These are phyloP conservation scores for Samsoniella hepiali DNA, from an alignment of 2,329 filamentous ascomycete species.

Conservation along the genomic window DNA sequence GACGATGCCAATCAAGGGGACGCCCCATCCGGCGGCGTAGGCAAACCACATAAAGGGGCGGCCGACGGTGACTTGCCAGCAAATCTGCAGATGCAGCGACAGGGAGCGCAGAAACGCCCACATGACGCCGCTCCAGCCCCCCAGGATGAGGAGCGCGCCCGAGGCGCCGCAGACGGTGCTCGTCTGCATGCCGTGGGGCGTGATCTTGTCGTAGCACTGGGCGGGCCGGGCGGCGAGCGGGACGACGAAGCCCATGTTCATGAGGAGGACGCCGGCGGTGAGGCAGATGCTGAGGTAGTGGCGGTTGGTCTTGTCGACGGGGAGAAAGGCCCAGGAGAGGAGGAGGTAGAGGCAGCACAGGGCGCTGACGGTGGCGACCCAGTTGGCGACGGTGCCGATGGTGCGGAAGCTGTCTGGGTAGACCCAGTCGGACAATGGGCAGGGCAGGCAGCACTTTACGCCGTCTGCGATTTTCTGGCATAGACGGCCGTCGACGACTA, in stretches of 20 bases:
- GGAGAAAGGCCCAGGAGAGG: slow-evolving; percentile 73
- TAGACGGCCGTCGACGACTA: slow-evolving; percentile 56
- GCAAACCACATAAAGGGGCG: slow-evolving; percentile 85
- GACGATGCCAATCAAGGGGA: slow-evolving; percentile 72
- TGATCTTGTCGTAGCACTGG: slow-evolving; percentile 86
- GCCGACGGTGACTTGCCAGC: slow-evolving; percentile 91
- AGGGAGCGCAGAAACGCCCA: slow-evolving; percentile 91
- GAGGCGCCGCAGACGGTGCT: slow-evolving; percentile 82
- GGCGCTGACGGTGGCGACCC: slow-evolving; percentile 74
- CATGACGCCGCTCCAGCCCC: slow-evolving; percentile 78
- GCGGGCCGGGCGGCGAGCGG: slow-evolving; percentile 75
- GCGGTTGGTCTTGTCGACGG: slow-evolving; percentile 82
- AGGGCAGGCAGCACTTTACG: slow-evolving; percentile 80
- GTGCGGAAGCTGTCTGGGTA: slow-evolving; percentile 58
- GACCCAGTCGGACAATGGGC: slow-evolving; percentile 77
- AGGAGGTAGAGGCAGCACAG: slow-evolving; percentile 72
- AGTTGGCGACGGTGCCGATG: slow-evolving; percentile 68
- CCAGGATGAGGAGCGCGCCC: slow-evolving; percentile 79
- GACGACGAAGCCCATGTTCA: slow-evolving; percentile 90
- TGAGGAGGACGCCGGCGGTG: slow-evolving; percentile 68
- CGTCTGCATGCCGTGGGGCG: slow-evolving; percentile 86
- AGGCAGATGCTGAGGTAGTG: slow-evolving; percentile 93
- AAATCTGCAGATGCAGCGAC: slow-evolving; percentile 94
- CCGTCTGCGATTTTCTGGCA: slow-evolving; percentile 48
- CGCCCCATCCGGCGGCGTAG: slow-evolving; percentile 76